These are phyloP conservation scores for Phaffia australis DNA, from an alignment of 768 basidiomycete genomes.

Conservation along the genomic window DNA sequence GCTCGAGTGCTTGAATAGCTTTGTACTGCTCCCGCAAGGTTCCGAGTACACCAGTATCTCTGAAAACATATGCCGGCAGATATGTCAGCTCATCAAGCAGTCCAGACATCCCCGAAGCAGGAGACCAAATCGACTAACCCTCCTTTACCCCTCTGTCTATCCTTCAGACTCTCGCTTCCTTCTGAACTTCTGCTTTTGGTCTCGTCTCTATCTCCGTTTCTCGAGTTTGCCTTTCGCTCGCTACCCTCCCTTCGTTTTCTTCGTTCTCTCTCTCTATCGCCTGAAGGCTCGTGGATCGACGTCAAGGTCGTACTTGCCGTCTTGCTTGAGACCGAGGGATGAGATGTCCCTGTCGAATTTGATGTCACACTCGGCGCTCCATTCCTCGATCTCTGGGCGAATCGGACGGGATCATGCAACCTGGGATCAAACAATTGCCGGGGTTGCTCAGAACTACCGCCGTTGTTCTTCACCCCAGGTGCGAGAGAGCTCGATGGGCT, in stretches of 20 bases:
- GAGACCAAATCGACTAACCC: constrained; percentile 30
- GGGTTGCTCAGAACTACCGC: background rate
- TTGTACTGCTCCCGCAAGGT: constrained; percentile 52
- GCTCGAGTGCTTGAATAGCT: constrained; percentile 66
- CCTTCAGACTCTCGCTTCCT: constrained; percentile 39
- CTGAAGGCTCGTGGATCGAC: constrained; percentile 30
- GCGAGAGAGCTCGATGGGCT: background rate
- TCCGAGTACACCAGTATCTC: constrained; percentile 48
- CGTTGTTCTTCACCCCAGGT: background rate
- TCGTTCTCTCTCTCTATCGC: constrained; percentile 36
- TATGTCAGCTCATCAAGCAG: background rate
- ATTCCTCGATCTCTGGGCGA: constrained; percentile 40
- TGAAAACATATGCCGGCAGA: constrained; percentile 48
- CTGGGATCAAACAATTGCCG: constrained; percentile 53
- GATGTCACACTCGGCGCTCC: constrained; percentile 29
- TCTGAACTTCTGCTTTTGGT: constrained; percentile 35
- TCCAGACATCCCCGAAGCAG: background rate
- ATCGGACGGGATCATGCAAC: constrained; percentile 81
- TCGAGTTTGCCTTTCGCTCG: constrained; percentile 31
- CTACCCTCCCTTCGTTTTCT: constrained; percentile 37
- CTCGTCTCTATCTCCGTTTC: constrained; percentile 27
- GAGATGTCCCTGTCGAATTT: constrained; percentile 14
- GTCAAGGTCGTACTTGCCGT: constrained; percentile 17
- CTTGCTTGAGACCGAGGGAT: constrained; percentile 14
- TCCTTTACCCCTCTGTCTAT: constrained; percentile 38